phyloP scores from a whole-genome alignment of 768 basidiomycete species.

The Podaxis sp. region DNA sequence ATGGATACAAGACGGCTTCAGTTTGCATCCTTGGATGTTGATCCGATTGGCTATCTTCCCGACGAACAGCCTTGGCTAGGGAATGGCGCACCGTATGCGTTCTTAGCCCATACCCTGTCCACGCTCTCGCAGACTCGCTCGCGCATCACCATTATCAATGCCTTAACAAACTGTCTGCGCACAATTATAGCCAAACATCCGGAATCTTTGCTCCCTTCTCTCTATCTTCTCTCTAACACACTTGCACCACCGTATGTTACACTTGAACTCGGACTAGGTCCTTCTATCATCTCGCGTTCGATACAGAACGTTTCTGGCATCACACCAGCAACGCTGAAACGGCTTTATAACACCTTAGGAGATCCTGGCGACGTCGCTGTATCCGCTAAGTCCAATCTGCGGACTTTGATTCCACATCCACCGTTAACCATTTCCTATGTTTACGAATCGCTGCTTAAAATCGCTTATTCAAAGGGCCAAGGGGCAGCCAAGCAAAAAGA shows the following conservation, averaged over 20 bases:
- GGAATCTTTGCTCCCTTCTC: slow-evolving; percentile 65
- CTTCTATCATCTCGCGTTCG: slow-evolving; percentile 65
- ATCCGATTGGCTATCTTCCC: slow-evolving; percentile 48
- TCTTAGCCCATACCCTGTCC: slow-evolving; percentile 64
- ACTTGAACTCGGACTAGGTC: slow-evolving; percentile 69
- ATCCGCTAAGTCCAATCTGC: slow-evolving; percentile 72
- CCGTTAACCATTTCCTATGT: slow-evolving; percentile 64
- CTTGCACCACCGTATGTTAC: slow-evolving; percentile 73
- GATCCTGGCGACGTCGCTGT: slow-evolving; percentile 91
- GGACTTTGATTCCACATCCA: slow-evolving; percentile 73
- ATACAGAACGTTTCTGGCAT: slow-evolving; percentile 76
- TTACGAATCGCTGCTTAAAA: slow-evolving; percentile 65
- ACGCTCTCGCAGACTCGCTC: slow-evolving; percentile 68
- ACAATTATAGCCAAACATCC: slow-evolving; percentile 67
- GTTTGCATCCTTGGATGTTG: slow-evolving; percentile 40
- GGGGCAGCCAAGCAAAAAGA: slow-evolving; percentile 79
- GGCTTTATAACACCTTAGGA: slow-evolving; percentile 70
- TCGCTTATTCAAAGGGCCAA: slow-evolving; percentile 68
- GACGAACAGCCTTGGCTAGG: slow-evolving; percentile 43
- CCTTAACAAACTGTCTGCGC: slow-evolving; percentile 73
- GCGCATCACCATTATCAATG: slow-evolving; percentile 66
- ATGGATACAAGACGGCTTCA: slow-evolving; percentile 19
- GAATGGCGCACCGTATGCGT: slow-evolving; percentile 61
- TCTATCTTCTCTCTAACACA: slow-evolving; percentile 83
- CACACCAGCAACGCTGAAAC: slow-evolving; percentile 53